A percentile compares a stretch with the other conserved stretches of the same genome.
These are phyloP conservation scores for Dictyostelium discoideum DNA, from an alignment of 78 protist genomes.

Conservation along the genomic window DNA sequence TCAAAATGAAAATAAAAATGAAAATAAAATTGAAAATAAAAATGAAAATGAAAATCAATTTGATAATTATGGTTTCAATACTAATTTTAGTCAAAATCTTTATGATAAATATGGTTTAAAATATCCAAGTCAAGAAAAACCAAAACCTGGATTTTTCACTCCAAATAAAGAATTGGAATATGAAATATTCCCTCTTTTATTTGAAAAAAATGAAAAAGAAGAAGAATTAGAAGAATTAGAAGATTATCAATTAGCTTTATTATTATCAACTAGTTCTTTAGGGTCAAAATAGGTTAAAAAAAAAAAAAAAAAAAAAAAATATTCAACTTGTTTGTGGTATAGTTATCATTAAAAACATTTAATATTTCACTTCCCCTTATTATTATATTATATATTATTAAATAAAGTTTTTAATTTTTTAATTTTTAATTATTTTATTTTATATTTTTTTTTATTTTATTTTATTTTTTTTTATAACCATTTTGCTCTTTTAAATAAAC, in stretches of 20 bases:
- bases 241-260: not conserved
- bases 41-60: not conserved
- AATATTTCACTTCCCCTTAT: too few species aligned
- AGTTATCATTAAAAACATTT: too few species aligned
- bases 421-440: too few species aligned
- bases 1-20: too few species aligned
- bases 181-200: not conserved
- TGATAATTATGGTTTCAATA: not conserved
- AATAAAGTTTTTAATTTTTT: too few species aligned
- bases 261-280: not conserved
- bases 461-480: slow-evolving; percentile 44
- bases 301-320: too few species aligned
- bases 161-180: not conserved
- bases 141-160: not conserved
- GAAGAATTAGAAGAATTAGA: not conserved
- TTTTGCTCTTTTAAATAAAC: slow-evolving; percentile 53
- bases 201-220: not conserved
- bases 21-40: too few species aligned
- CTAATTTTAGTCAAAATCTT: not conserved
- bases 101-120: not conserved
- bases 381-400: too few species aligned
- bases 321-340: too few species aligned
- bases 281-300: not conserved
- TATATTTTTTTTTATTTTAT: too few species aligned
- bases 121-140: not conserved